phyloP scores from a whole-genome alignment of 2,329 filamentous ascomycete species.

The Grosmannia clavigera region DNA sequence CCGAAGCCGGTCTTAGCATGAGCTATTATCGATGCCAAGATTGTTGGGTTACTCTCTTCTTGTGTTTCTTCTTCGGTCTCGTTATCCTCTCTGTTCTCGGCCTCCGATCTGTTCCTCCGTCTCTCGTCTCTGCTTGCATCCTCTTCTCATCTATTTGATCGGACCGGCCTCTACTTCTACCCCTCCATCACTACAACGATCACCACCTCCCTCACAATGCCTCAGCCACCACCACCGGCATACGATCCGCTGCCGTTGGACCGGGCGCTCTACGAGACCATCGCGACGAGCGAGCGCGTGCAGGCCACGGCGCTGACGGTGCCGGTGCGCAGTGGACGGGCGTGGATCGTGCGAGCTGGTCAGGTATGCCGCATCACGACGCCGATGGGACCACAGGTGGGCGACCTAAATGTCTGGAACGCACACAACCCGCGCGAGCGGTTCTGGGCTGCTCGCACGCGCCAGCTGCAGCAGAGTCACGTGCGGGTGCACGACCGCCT shows the following conservation, averaged over 20 bases:
- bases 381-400: conserved; percentile 67
- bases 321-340: conserved; percentile 60
- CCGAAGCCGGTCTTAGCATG: too few species aligned
- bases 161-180: too few species aligned
- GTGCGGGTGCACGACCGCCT: conserved; percentile 59
- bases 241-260: conserved; percentile 22
- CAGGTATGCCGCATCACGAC: conserved; percentile 62
- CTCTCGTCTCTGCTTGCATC: too few species aligned
- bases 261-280: conserved; percentile 42
- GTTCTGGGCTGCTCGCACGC: conserved; percentile 71
- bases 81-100: too few species aligned
- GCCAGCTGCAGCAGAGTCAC: conserved; percentile 67
- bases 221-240: neutral
- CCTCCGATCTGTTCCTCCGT: too few species aligned
- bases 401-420: conserved; percentile 76
- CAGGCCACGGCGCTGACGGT: conserved; percentile 44
- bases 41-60: too few species aligned
- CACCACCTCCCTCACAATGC: neutral
- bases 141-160: too few species aligned
- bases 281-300: conserved; percentile 33
- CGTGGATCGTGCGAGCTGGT: conserved; percentile 59
- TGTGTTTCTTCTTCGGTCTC: too few species aligned
- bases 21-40: too few species aligned
- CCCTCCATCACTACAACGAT: too few species aligned
- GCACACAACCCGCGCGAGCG: conserved; percentile 62